These are phyloP conservation scores for Alternaria infectoria DNA, from an alignment of 2,329 filamentous ascomycete genomes.

Conservation along the genomic window DNA sequence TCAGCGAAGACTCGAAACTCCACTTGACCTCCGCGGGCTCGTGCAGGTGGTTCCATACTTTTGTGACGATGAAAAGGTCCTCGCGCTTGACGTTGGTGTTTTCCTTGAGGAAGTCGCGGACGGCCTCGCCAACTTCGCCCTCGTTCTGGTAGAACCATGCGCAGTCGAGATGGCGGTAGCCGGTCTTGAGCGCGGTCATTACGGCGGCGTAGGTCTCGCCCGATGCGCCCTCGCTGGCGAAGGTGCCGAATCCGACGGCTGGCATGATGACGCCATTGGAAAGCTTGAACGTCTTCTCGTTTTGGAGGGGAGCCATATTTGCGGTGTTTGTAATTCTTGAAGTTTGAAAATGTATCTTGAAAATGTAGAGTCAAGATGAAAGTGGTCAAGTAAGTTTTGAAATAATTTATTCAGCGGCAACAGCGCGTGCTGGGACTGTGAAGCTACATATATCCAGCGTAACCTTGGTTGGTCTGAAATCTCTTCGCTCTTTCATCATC, in stretches of 20 bases:
- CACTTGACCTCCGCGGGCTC: slow-evolving; percentile 66
- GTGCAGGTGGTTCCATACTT: slow-evolving; percentile 66
- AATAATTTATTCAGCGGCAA: background rate
- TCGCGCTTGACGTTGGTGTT: slow-evolving; percentile 62
- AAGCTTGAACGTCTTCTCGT: slow-evolving; percentile 57
- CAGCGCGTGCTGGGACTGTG: slow-evolving; percentile 3
- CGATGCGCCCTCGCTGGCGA: slow-evolving; percentile 70
- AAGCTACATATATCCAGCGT: slow-evolving; percentile 9
- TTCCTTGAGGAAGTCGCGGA: slow-evolving; percentile 63
- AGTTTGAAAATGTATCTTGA: background rate
- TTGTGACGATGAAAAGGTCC: slow-evolving; percentile 76
- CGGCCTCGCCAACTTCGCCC: slow-evolving; percentile 69
- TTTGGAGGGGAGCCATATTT: slow-evolving; percentile 38
- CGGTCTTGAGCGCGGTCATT: slow-evolving; percentile 62
- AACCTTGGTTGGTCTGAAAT: slow-evolving; percentile 6
- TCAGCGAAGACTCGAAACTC: slow-evolving; percentile 66
- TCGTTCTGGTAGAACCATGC: slow-evolving; percentile 78
- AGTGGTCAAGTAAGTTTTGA: background rate
- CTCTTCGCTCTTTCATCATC: slow-evolving; percentile 20
- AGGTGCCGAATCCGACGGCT: slow-evolving; percentile 75
- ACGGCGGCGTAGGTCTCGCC: slow-evolving; percentile 62
- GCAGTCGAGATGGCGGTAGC: slow-evolving; percentile 71
- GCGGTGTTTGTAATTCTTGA: slow-evolving; percentile 2
- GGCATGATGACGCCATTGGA: slow-evolving; percentile 69
- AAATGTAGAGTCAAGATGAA: background rate